phyloP scores from a whole-genome alignment of 257 asterid species.

The Phtheirospermum japonicum region DNA sequence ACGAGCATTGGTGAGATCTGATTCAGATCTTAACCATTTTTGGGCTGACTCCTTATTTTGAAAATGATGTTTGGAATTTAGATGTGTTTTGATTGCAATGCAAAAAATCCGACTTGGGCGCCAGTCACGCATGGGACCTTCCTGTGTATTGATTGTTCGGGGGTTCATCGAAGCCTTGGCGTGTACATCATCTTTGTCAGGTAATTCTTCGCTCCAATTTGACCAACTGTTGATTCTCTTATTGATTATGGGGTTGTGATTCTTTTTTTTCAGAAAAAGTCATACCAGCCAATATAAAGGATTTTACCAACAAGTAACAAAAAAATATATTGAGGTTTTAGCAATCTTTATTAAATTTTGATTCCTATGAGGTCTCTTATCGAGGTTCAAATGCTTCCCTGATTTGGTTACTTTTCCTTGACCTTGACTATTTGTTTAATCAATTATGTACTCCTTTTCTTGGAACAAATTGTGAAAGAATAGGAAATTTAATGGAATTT shows the following conservation, averaged over 20 bases:
- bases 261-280: too few relatives aligned
- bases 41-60: slow-evolving; percentile 24
- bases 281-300: too few relatives aligned
- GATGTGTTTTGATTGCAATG: too few relatives aligned
- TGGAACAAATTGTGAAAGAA: slow-evolving; percentile 12
- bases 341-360: too few relatives aligned
- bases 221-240: slow-evolving; percentile 14
- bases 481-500: neutral
- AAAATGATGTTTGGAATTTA: too few relatives aligned
- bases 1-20: slow-evolving; percentile 50
- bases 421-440: too few relatives aligned
- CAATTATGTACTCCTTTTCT: too few relatives aligned
- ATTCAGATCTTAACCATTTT: slow-evolving; percentile 50
- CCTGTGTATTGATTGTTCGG: slow-evolving; percentile 92
- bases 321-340: too few relatives aligned
- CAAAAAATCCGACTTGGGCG: slow-evolving; percentile 95
- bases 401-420: too few relatives aligned
- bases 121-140: slow-evolving; percentile 94
- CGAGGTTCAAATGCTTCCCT: too few relatives aligned
- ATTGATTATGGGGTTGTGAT: slow-evolving; percentile 6
- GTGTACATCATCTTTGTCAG: slow-evolving; percentile 93
- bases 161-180: slow-evolving; percentile 88
- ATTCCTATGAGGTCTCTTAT: too few relatives aligned
- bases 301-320: too few relatives aligned
- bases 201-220: slow-evolving; percentile 32